Base-by-base conservation (phyloP, 495 filamentous ascomycete genomes). In the Beverwykella pulmonaria region DNA sequence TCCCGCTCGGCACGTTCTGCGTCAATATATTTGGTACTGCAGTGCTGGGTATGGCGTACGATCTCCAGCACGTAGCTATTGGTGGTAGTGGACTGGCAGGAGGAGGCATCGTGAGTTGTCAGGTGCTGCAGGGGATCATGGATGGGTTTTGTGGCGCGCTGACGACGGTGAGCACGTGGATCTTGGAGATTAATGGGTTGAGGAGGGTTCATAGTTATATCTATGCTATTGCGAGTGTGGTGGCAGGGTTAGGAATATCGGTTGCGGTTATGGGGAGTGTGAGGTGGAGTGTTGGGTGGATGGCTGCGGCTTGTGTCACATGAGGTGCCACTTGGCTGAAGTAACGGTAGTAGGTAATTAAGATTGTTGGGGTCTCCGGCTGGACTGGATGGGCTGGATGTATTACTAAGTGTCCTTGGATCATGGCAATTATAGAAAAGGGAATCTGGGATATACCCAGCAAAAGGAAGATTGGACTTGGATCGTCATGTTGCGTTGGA, bases 81-180 rank as follows among this genome's bases (percentile, higher is more conserved):
- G 82, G 34, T 2, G 0, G 17, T 5, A 1, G 79, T 76, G 26
- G 59, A 76, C 23, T 79, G 80, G 29, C 76, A 74, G 74, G 82
- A 84, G 34, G 76, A 1, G 73, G 76, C 0, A 20, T 61, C 22
- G 67, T 76, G 1, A 86, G 87, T 26, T 94, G 92, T 72, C 90
- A 93, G 80, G 86, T 96, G 2, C 74, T 96, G 68, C 88, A 91
- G 73, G 93, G 92, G 6, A 78, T 96, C 25, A 83, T 88, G 78
- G 93, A 97, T 80, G 93, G 93, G 53, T 95, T 97, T 71, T 97
- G 93, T 74, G 93, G 93, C 9, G 88, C 88, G 67, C 78, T 91
- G 72, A 97, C 93, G 12, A 98, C 93, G 10, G 86, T 98, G n/a
- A 92, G 89, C 70, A 97, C 93, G 5, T 97, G 92, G 91, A 89